Evolutionary conservation across 805 yeast species (phyloP).

Genomic region (Nakazawaea ishiwadae): DNA sequence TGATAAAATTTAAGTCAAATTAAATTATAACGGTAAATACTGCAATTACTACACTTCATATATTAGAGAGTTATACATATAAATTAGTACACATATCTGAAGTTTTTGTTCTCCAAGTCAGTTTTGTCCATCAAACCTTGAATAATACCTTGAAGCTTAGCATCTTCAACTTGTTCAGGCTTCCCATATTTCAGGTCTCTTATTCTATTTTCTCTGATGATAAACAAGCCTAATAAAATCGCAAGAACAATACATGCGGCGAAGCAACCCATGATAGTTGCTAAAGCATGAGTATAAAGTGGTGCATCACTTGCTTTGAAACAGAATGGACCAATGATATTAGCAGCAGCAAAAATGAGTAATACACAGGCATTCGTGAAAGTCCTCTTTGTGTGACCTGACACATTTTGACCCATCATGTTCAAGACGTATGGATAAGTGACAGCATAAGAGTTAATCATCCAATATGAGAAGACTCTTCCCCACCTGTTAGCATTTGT

Average conservation of each 20-base stretch:
- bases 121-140: conserved; percentile 28
- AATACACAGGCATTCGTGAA: conserved; percentile 38
- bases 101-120: conserved; percentile 23
- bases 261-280: conserved; percentile 31
- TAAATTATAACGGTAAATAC: no score
- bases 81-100: conserved; percentile 16
- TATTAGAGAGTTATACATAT: no score
- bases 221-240: conserved; percentile 24
- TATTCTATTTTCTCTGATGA: conserved; percentile 32
- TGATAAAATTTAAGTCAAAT: no score
- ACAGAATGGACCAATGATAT: conserved; percentile 48
- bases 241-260: conserved; percentile 31
- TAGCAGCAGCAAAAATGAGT: conserved; percentile 49
- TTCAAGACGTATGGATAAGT: conserved; percentile 23
- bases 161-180: conserved; percentile 22
- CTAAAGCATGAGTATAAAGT: conserved; percentile 34
- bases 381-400: conserved; percentile 50
- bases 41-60: no score
- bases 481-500: conserved; percentile 22
- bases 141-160: conserved; percentile 23
- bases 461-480: conserved; percentile 26
- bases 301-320: conserved; percentile 42
- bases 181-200: conserved; percentile 30
- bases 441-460: conserved; percentile 24
- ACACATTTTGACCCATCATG: conserved; percentile 30